A percentile compares a stretch with the other conserved stretches of the same genome.
Evolutionary conservation across 805 yeast genomes (phyloP).

Genomic region (Vanderwaltozyma polyspora): DNA sequence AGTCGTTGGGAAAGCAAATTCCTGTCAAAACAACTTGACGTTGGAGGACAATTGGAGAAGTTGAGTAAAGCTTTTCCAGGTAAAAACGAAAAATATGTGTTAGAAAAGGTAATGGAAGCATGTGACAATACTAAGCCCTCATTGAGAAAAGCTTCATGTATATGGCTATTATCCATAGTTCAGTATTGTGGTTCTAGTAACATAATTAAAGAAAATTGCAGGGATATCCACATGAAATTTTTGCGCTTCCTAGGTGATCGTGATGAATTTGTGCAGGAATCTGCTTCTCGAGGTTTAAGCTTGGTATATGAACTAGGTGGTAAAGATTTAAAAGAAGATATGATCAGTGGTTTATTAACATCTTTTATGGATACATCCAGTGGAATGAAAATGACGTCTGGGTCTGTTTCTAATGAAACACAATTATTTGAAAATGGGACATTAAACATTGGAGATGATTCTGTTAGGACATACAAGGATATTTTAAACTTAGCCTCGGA

Average conservation of each 20-base stretch:
- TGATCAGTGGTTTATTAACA: conserved; percentile 59
- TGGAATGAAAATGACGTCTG: conserved; percentile 40
- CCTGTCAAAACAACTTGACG: conserved; percentile 42
- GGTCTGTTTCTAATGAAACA: conserved; percentile 67
- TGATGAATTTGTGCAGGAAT: conserved; percentile 84
- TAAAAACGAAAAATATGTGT: conserved; percentile 21
- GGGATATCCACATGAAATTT: conserved; percentile 62
- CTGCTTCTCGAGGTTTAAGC: conserved; percentile 82
- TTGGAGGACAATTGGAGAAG: conserved; percentile 14
- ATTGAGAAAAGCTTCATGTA: conserved; percentile 62
- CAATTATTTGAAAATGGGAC: conserved; percentile 76
- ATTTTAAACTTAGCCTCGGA: conserved; percentile 81
- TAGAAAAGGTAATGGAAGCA: conserved; percentile 40
- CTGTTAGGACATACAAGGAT: conserved; percentile 85
- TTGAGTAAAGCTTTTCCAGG: conserved; percentile 1
- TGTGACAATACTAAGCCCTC: conserved; percentile 62
- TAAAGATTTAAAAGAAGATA: conserved; percentile 49
- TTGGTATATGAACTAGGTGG: conserved; percentile 73
- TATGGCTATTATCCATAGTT: conserved; percentile 73
- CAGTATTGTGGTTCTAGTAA: conserved; percentile 54
- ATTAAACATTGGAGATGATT: conserved; percentile 70
- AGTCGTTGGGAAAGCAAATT: conserved; percentile 65
- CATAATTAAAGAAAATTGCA: conserved; percentile 32
- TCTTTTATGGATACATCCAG: conserved; percentile 67
- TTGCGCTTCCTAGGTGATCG: conserved; percentile 68